Base-by-base conservation (phyloP, 148 eudicot species). In the Diospyros lotus region DNA sequence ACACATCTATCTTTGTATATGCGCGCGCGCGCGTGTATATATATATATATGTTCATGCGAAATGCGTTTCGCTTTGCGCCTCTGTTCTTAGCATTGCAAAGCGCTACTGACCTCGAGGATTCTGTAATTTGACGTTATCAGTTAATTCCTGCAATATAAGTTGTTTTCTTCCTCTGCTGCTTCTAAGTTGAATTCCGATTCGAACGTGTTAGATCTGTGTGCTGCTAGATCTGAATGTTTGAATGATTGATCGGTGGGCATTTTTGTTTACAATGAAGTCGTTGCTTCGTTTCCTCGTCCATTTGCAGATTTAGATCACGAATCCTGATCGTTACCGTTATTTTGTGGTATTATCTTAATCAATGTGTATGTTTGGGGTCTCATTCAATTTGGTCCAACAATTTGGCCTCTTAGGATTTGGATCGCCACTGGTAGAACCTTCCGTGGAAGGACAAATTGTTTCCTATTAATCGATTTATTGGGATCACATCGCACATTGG, bases 191-290 rank as follows among this genome's bases (percentile, higher is more conserved):
- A n/a, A 18, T 8, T 44, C 1, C 38, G 42, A 50, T 64, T 42
- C 13, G 7, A 0, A 64, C 13, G 13, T 17, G 68, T 14, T 64
- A 68, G 71, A 68, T 68, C 71, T 68, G 58, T 28, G 70, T 17
- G 38, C 15, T 40, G 55, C 39, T 67, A 13, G 40, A 51, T 28
- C 11, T 18, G 3, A n/a, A 45, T 7, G 15, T 9, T 48, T 48
- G 41, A 17, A 46, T 18, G 42, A 46, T 50, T 10, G 42, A 4
- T 51, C n/a, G 71, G 4, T 68, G 54, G 8, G 12, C 15, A 28
- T 18, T 50, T 40, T 38, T 5, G 3, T 51, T 2, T 10, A 18
- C 39, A 8, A 66, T 46, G 3, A 46, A 9, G 5, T 66, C 39
- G 39, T 28, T 28, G 28, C 28, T 28, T 28, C 28, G 28, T 28